Evolutionary conservation across 208 protist species (phyloP), one percentile per base, ranked within the genome.

Genomic region (Trypanosoma rangeli): DNA sequence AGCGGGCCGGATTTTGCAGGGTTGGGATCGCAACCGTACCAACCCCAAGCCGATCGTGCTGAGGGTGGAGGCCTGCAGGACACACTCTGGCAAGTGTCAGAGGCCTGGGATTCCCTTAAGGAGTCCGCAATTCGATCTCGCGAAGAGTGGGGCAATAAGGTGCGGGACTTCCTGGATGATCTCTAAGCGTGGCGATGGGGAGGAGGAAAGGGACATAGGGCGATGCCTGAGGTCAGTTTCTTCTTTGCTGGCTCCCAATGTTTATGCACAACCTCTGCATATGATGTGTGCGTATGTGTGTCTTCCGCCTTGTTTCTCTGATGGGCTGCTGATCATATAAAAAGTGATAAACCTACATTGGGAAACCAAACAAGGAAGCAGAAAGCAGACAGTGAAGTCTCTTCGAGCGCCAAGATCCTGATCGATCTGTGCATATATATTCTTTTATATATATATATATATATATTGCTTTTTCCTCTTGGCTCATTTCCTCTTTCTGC

Each of bases 121-220:
- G 78, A 93, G 24, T 78, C 74, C 44, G 79, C 82, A 33, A 69
- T 62, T 26, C 71, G 70, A 37, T 76, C 80, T 13, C 72, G 78
- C 31, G 78, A 81, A 50, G 52, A 69, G 15, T 86, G 70, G 70
- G 83, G 84, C n/a, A 76, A 62, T 44, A 80, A 71, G 18, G 76
- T 87, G 44, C 86, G 83, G 74, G 82, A 74, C 35, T 87, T 90
- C 54, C 64, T 92, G 18, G 84, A 92, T 64, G 82, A 92, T 39
- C 58, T 89, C 42, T 89, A 78, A 28, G 20, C 22, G 20, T 56
- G 2, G 22, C 8, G 52, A 31, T 15, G 22, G 49, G 39, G 39
- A 62, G 52, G 26, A 22, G 50, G 24, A 59, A 49, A 59, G 26
- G 31, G 20, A 33, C n/a, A 52, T n/a, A 49, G 50, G 31, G 44